These are phyloP conservation scores for Russula dissimulans DNA, from an alignment of 768 basidiomycete species.

Conservation along the genomic window DNA sequence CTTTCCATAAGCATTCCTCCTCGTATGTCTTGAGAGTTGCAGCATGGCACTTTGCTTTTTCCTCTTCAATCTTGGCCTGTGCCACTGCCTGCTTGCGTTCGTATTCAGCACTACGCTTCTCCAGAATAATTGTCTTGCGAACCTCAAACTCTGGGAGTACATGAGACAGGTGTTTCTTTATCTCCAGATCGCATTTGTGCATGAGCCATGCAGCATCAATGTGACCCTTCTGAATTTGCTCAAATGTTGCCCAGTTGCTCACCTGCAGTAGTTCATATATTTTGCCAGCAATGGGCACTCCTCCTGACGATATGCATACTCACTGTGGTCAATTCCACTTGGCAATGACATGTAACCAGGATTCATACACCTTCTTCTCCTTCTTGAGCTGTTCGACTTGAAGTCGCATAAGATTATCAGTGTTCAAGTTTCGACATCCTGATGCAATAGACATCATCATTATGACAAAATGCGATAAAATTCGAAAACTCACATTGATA, in stretches of 20 bases:
- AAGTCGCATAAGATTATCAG: constrained; percentile 75
- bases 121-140: constrained; percentile 44
- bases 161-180: constrained; percentile 64
- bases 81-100: constrained; percentile 49
- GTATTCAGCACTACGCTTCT: constrained; percentile 57
- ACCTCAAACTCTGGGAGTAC: constrained; percentile 63
- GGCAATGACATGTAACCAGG: constrained; percentile 68
- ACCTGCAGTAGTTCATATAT: constrained; percentile 85
- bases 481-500: constrained; percentile 43
- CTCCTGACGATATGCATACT: constrained; percentile 90
- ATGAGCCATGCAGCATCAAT: constrained; percentile 44
- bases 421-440: constrained; percentile 82
- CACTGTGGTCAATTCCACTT: constrained; percentile 94
- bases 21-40: constrained; percentile 48
- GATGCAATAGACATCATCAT: background rate
- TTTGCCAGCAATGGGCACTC: constrained; percentile 76
- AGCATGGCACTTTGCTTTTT: constrained; percentile 65
- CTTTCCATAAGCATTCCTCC: constrained; percentile 39
- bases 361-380: constrained; percentile 82
- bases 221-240: constrained; percentile 47
- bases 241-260: constrained; percentile 62
- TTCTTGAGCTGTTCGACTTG: constrained; percentile 95
- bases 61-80: constrained; percentile 64
- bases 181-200: constrained; percentile 58
- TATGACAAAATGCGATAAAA: background rate